These are phyloP conservation scores for Serendipita sp. DNA, from an alignment of 768 basidiomycete species.

Conservation along the genomic window DNA sequence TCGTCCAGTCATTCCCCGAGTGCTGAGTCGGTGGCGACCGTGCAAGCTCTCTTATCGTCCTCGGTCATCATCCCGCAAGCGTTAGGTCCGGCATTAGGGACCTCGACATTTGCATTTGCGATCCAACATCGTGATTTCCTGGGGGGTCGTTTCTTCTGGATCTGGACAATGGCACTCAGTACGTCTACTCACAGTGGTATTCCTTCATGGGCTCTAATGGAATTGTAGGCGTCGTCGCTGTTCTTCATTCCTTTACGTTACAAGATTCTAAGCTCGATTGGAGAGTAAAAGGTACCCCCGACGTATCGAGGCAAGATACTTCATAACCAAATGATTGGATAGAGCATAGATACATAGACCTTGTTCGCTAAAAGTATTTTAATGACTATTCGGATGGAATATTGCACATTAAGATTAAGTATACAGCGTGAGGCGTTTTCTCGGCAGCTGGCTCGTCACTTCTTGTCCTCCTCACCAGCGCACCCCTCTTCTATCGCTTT, in stretches of 20 bases:
- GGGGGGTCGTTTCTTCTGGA: background rate
- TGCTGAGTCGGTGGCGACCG: background rate
- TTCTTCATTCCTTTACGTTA: background rate
- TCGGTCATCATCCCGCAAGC: background rate
- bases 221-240: background rate
- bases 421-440: no score
- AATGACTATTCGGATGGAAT: no score
- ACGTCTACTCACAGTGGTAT: background rate
- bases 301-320: background rate
- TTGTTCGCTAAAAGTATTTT: no score
- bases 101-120: slow-evolving; percentile 1
- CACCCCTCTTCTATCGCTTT: no score
- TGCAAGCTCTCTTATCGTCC: background rate
- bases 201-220: background rate
- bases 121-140: background rate
- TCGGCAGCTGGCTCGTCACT: no score
- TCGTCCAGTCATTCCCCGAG: background rate
- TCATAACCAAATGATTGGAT: background rate
- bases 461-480: no score
- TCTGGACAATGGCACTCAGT: background rate
- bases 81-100: background rate
- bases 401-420: no score
- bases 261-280: background rate
- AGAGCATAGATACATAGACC: no score
- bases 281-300: background rate